A percentile compares a stretch with the other conserved stretches of the same genome.
These are phyloP conservation scores for Leccinum incarnatum DNA, from an alignment of 768 basidiomycete species.

Conservation along the genomic window DNA sequence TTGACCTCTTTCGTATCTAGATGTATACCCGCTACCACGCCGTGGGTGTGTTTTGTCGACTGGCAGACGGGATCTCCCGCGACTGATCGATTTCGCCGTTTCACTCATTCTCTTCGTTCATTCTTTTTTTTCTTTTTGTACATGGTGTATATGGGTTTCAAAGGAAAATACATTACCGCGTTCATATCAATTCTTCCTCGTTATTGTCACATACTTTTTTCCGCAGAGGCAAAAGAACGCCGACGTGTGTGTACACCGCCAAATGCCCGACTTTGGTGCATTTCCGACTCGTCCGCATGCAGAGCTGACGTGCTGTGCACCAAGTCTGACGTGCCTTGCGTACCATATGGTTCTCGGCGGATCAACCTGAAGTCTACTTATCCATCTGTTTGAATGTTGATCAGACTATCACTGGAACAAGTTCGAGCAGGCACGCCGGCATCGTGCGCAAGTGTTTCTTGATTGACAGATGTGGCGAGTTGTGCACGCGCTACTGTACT, in stretches of 20 bases:
- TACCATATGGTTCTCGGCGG: neutral
- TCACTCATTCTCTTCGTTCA: neutral
- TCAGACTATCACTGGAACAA: no score
- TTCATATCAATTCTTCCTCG: neutral
- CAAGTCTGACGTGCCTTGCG: neutral
- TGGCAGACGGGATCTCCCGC: neutral
- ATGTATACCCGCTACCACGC: neutral
- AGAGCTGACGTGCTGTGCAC: neutral
- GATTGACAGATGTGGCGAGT: neutral
- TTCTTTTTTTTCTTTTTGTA: neutral
- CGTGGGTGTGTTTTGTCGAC: neutral
- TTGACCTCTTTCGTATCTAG: constrained; percentile 5
- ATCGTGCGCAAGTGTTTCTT: neutral
- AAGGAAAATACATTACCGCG: neutral
- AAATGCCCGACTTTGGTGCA: neutral
- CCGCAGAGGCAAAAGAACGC: neutral
- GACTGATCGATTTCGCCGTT: neutral
- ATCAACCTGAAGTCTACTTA: neutral
- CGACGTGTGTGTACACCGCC: neutral
- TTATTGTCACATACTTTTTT: neutral
- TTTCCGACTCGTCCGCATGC: neutral
- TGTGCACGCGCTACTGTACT: neutral
- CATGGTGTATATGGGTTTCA: neutral
- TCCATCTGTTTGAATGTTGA: neutral
- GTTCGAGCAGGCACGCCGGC: neutral